A percentile compares a stretch with the other conserved stretches of the same genome.
These are phyloP conservation scores for Melaleuca alternifolia DNA, from an alignment of 345 rosid genomes.

Conservation along the genomic window DNA sequence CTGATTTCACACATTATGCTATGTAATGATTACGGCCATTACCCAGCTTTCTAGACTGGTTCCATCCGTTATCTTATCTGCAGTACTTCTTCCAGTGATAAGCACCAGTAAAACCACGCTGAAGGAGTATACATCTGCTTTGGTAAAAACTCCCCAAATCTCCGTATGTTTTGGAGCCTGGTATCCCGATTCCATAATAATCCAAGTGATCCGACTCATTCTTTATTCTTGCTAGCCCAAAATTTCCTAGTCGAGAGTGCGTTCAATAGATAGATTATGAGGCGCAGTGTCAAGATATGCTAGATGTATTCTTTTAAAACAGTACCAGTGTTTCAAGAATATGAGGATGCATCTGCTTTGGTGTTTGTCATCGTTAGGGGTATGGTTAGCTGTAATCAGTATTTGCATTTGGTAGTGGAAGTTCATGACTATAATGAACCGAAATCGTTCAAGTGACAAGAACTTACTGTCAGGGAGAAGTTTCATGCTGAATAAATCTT, in stretches of 20 bases:
- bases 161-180: conserved; percentile 22
- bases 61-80: neutral
- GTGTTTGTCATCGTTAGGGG: neutral
- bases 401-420: neutral
- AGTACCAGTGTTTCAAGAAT: conserved; percentile 26
- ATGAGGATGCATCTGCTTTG: conserved; percentile 3
- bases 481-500: neutral
- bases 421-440: neutral
- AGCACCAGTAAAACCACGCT: conserved; percentile 31
- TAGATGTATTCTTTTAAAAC: neutral
- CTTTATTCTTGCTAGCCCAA: conserved; percentile 1
- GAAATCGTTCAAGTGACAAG: neutral
- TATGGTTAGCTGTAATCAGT: neutral
- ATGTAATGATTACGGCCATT: neutral
- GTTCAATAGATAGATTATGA: neutral
- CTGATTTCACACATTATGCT: neutral
- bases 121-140: conserved; percentile 27
- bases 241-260: conserved; percentile 17
- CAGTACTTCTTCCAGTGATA: conserved; percentile 12
- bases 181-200: neutral
- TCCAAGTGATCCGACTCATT: neutral
- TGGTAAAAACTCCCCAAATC: conserved; percentile 5
- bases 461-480: neutral
- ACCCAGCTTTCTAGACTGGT: conserved; percentile 20
- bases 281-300: neutral